Percentiles rank a stretch among this genome's conserved stretches.
phyloP scores from a whole-genome alignment of 345 rosid genomes.

The Pistacia integerrima region DNA sequence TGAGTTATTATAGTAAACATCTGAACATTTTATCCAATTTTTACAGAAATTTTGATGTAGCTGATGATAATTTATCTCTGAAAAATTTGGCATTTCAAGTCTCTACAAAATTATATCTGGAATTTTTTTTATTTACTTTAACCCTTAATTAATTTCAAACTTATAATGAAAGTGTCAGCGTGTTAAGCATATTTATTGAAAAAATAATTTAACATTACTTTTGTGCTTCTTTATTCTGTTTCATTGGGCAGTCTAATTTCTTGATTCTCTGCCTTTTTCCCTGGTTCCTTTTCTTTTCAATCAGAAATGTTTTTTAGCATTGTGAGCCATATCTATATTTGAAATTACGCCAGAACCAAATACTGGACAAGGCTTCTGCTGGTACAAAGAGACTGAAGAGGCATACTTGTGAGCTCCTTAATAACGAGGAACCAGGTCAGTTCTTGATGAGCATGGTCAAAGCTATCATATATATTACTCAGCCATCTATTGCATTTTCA shows the following conservation, averaged over 20 bases:
- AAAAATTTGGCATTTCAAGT: background rate
- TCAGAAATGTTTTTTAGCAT: background rate
- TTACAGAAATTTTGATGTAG: background rate
- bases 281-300: slow-evolving; percentile 3
- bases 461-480: slow-evolving; percentile 8
- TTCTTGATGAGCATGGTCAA: slow-evolving; percentile 16
- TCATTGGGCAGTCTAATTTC: slow-evolving; percentile 15
- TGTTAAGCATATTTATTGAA: slow-evolving; percentile 10
- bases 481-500: slow-evolving; percentile 6
- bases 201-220: background rate
- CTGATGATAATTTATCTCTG: slow-evolving; percentile 3
- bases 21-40: background rate
- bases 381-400: slow-evolving; percentile 29
- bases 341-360: slow-evolving; percentile 45
- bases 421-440: slow-evolving; percentile 37
- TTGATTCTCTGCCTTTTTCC: background rate
- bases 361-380: slow-evolving; percentile 30
- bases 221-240: slow-evolving; percentile 13
- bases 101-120: background rate
- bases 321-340: slow-evolving; percentile 16
- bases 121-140: background rate
- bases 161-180: background rate
- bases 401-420: slow-evolving; percentile 18
- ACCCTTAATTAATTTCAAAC: background rate
- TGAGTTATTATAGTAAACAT: background rate